These are phyloP conservation scores for Boeremia lycopersici DNA, from an alignment of 2,329 filamentous ascomycete genomes.

Conservation along the genomic window DNA sequence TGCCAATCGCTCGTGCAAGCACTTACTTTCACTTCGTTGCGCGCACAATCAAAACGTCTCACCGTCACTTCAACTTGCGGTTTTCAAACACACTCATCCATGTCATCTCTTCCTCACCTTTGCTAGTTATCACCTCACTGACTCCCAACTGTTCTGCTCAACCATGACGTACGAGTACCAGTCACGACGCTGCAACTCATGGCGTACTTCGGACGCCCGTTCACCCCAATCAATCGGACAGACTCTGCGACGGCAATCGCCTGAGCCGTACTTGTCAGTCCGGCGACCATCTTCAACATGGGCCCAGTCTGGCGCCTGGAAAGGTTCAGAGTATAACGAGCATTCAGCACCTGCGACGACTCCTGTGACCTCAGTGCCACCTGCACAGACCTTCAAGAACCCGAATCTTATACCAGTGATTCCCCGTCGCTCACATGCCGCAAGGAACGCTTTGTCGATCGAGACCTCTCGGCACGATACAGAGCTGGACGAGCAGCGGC, in stretches of 20 bases:
- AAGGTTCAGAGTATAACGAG: background rate
- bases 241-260: background rate
- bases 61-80: background rate
- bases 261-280: background rate
- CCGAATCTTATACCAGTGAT: conserved; percentile 4
- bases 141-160: background rate
- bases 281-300: background rate
- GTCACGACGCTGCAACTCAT: conserved; percentile 4
- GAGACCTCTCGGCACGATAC: background rate
- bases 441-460: too few relatives aligned
- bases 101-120: background rate
- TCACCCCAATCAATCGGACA: background rate
- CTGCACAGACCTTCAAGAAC: background rate
- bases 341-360: background rate
- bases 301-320: background rate
- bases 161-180: background rate
- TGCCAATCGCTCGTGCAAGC: background rate
- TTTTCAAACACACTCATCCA: background rate
- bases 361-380: background rate
- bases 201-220: conserved; percentile 10
- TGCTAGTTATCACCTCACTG: background rate
- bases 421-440: background rate
- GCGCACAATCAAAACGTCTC: background rate
- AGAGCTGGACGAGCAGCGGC: background rate
- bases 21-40: conserved; percentile 6